Conservation (phyloP, 78 protist species). For the Dictyostelium intermedium region DNA sequence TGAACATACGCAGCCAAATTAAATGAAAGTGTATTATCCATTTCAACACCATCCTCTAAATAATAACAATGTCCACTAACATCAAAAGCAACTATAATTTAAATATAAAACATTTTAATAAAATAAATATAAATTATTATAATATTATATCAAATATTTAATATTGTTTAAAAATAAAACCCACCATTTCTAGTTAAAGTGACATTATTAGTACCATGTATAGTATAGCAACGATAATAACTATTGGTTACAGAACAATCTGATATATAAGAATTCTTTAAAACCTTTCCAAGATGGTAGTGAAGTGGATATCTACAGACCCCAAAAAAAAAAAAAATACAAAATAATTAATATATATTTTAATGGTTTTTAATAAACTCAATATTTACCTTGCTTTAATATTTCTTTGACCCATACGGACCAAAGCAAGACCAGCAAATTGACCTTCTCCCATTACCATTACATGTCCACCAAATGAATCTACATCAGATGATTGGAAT, state of each 20-base stretch:
- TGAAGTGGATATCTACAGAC: slow-evolving; percentile 86
- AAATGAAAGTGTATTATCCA: slow-evolving; percentile 71
- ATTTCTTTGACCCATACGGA: slow-evolving; percentile 85
- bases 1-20: slow-evolving; percentile 79
- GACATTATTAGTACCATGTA: slow-evolving; percentile 83
- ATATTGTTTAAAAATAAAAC: no score
- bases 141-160: no score
- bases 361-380: neutral
- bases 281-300: slow-evolving; percentile 51
- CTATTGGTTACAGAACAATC: slow-evolving; percentile 46
- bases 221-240: slow-evolving; percentile 71
- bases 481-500: slow-evolving; percentile 14
- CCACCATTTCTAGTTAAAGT: slow-evolving; percentile 57
- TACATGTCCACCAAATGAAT: slow-evolving; percentile 61
- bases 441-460: slow-evolving; percentile 61
- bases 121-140: neutral
- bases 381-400: slow-evolving; percentile 75
- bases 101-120: neutral
- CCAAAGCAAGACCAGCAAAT: slow-evolving; percentile 60
- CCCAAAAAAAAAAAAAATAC: neutral
- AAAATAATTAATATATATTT: no score
- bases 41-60: slow-evolving; percentile 87
- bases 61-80: slow-evolving; percentile 84
- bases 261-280: slow-evolving; percentile 51
- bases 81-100: slow-evolving; percentile 64